Percentiles rank a stretch among this genome's conserved stretches.
These are phyloP conservation scores for Backusella mclennaniae DNA, from an alignment of 192 early-diverging fungal species.

Conservation along the genomic window DNA sequence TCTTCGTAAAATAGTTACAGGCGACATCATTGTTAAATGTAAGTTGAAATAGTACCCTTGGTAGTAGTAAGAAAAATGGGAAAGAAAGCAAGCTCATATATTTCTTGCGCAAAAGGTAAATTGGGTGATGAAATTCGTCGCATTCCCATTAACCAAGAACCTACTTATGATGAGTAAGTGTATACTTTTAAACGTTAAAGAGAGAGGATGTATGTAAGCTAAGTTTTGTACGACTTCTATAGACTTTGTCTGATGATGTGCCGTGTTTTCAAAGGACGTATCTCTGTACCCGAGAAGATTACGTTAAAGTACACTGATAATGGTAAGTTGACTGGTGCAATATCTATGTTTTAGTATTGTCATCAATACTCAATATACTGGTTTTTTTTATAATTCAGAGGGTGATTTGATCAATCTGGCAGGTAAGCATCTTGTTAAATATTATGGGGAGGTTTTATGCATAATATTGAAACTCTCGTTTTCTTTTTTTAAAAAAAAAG, in stretches of 20 bases:
- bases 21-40: conserved; percentile 42
- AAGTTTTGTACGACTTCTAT: neutral
- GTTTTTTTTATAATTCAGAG: conserved; percentile 30
- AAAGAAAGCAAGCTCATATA: neutral
- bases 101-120: conserved; percentile 35
- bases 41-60: neutral
- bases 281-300: conserved; percentile 42
- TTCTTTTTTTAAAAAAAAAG: conserved; percentile 6
- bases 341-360: neutral
- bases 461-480: neutral
- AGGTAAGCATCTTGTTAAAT: conserved; percentile 14
- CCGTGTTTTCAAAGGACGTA: conserved; percentile 37
- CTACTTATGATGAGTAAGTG: conserved; percentile 48
- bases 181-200: neutral
- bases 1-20: conserved; percentile 34
- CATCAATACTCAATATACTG: neutral
- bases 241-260: conserved; percentile 50
- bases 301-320: conserved; percentile 46
- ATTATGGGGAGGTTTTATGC: neutral
- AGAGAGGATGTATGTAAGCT: neutral
- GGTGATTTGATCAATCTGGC: conserved; percentile 48
- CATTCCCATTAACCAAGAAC: conserved; percentile 48
- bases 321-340: conserved; percentile 26
- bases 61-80: neutral
- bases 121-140: conserved; percentile 43